These are phyloP conservation scores for Candida wancherniae DNA, from an alignment of 805 yeast species.

Conservation along the genomic window DNA sequence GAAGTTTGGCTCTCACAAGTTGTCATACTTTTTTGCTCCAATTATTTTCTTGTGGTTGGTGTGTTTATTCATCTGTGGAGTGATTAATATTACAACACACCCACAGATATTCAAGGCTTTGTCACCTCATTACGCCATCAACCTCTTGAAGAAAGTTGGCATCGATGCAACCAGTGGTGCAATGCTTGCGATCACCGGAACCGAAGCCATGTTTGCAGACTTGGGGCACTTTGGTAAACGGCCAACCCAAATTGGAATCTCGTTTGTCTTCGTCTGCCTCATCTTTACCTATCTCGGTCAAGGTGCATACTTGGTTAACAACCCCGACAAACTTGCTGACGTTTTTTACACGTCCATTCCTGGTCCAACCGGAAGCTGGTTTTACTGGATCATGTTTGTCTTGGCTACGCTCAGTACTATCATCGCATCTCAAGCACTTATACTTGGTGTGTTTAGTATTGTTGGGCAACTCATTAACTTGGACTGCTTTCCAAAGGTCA, in stretches of 20 bases:
- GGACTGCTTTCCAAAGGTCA: constrained; percentile 51
- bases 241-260: constrained; percentile 46
- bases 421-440: constrained; percentile 58
- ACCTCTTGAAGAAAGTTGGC: constrained; percentile 35
- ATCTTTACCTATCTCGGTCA: constrained; percentile 55
- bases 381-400: constrained; percentile 49
- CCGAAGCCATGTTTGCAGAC: constrained; percentile 64
- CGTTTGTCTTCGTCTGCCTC: constrained; percentile 50
- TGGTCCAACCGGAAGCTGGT: constrained; percentile 39
- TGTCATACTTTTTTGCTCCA: constrained; percentile 52
- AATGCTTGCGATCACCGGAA: constrained; percentile 54
- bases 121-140: constrained; percentile 49
- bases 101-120: constrained; percentile 45
- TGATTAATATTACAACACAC: constrained; percentile 39
- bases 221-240: constrained; percentile 50
- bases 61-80: constrained; percentile 42
- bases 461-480: constrained; percentile 48
- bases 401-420: constrained; percentile 52
- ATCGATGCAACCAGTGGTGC: constrained; percentile 46
- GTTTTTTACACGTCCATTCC: constrained; percentile 50
- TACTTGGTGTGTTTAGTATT: constrained; percentile 51
- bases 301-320: constrained; percentile 42
- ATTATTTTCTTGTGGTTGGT: constrained; percentile 49
- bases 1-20: constrained; percentile 44
- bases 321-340: constrained; percentile 38